Evolutionary conservation across 2,329 filamentous ascomycete genomes (phyloP).

Genomic region (Diaporthe destruens): DNA sequence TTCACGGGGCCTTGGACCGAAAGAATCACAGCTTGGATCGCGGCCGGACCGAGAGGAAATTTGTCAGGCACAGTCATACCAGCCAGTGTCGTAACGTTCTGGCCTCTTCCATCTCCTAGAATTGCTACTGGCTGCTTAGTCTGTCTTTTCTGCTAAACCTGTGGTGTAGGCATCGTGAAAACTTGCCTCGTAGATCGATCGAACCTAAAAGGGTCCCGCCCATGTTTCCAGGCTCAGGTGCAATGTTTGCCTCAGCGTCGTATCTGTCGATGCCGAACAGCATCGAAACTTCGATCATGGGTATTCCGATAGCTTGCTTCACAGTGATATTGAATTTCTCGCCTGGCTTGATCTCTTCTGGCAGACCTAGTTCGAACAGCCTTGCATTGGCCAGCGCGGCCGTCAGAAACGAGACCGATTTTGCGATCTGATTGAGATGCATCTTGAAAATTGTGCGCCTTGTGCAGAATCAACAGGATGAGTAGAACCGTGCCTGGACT

Average conservation of each 20-base stretch:
- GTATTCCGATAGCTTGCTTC: neutral
- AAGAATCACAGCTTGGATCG: conserved; percentile 16
- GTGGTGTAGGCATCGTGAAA: neutral
- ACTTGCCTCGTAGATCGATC: neutral
- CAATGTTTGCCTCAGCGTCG: neutral
- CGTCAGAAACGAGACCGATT: neutral
- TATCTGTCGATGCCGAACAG: conserved; percentile 13
- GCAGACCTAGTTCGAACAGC: conserved; percentile 8
- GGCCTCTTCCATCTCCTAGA: conserved; percentile 3
- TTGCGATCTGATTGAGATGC: neutral
- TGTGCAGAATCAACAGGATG: neutral
- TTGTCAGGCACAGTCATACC: neutral
- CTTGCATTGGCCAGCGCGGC: conserved; percentile 3
- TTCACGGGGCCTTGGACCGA: conserved; percentile 14
- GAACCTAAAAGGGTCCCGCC: conserved; percentile 2
- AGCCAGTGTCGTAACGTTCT: conserved; percentile 1
- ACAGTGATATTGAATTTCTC: conserved; percentile 2
- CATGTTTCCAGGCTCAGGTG: conserved; percentile 13
- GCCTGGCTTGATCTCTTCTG: conserved; percentile 5
- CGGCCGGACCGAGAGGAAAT: conserved; percentile 1
- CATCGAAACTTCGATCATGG: conserved; percentile 10
- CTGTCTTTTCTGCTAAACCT: neutral
- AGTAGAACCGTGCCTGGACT: neutral
- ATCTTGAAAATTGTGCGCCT: neutral
- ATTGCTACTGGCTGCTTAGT: neutral